A percentile compares a stretch with the other conserved stretches of the same genome.
These are phyloP conservation scores for Eleusine coracana DNA, from an alignment of 176 grass and related monocot genomes.

Conservation along the genomic window DNA sequence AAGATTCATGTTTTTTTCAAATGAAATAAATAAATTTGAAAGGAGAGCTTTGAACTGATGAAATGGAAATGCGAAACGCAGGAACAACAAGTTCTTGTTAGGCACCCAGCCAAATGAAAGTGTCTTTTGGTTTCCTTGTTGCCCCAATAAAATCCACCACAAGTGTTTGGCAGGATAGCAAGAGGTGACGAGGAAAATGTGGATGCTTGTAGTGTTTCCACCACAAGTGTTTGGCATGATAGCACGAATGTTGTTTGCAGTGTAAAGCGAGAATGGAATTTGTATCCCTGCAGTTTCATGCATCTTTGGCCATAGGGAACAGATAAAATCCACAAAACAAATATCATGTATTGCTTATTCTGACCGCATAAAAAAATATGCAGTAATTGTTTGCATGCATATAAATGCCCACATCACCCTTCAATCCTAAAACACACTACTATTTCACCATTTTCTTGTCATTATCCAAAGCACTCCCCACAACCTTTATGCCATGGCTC, in stretches of 20 bases:
- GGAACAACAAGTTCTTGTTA: neutral
- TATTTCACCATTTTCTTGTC: neutral
- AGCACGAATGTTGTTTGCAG: neutral
- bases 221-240: no score
- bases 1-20: no score
- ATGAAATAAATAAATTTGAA: no score
- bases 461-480: neutral
- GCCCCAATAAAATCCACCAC: neutral
- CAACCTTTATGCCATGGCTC: conserved; percentile 8
- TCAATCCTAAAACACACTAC: no score
- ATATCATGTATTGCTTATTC: no score
- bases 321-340: no score
- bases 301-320: no score
- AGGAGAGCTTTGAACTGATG: neutral
- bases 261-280: neutral
- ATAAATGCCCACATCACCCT: no score
- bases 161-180: conserved; percentile 14
- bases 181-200: neutral
- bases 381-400: no score
- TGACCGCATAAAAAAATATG: no score
- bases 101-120: neutral
- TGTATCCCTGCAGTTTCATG: conserved; percentile 8
- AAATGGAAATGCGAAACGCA: neutral
- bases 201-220: neutral
- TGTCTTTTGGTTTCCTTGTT: neutral